Conservation (phyloP, 2,329 filamentous ascomycete genomes). For the Botrytis squamosa region DNA sequence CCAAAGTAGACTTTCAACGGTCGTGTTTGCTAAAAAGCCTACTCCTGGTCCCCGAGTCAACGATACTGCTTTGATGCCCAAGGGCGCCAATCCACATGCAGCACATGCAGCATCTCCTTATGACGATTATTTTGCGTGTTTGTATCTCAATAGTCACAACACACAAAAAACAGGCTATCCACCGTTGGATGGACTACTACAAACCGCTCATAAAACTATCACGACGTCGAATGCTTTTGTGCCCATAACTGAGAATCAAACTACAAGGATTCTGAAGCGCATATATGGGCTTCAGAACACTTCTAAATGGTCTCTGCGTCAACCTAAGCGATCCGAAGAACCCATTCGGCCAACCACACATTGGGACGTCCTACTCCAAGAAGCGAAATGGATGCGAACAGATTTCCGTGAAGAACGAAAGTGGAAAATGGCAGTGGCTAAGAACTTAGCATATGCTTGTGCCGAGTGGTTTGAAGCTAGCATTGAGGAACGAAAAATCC, state of each 20-base stretch:
- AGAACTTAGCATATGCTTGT: constrained; percentile 77
- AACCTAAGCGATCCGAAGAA: constrained; percentile 81
- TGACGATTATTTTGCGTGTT: constrained; percentile 64
- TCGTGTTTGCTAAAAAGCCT: constrained; percentile 72
- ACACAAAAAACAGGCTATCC: constrained; percentile 63
- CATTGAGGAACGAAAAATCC: constrained; percentile 58
- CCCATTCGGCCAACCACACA: constrained; percentile 75
- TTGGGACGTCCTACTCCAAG: constrained; percentile 81
- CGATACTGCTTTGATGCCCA: constrained; percentile 25
- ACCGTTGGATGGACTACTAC: constrained; percentile 68
- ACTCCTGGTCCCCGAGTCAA: constrained; percentile 45
- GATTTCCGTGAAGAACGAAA: constrained; percentile 93
- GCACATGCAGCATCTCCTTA: constrained; percentile 31
- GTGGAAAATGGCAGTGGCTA: constrained; percentile 83
- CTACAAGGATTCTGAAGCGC: constrained; percentile 78
- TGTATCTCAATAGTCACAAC: constrained; percentile 56
- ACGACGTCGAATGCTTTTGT: constrained; percentile 82
- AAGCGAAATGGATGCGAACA: constrained; percentile 98
- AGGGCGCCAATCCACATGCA: constrained; percentile 18
- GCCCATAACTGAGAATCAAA: constrained; percentile 80
- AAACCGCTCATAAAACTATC: constrained; percentile 84
- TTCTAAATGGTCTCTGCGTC: constrained; percentile 88
- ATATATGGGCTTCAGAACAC: constrained; percentile 90
- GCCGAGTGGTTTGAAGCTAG: constrained; percentile 73
- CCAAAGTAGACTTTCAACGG: constrained; percentile 68